Conservation (phyloP, 345 rosid genomes). For the Pugionium cornutum region DNA sequence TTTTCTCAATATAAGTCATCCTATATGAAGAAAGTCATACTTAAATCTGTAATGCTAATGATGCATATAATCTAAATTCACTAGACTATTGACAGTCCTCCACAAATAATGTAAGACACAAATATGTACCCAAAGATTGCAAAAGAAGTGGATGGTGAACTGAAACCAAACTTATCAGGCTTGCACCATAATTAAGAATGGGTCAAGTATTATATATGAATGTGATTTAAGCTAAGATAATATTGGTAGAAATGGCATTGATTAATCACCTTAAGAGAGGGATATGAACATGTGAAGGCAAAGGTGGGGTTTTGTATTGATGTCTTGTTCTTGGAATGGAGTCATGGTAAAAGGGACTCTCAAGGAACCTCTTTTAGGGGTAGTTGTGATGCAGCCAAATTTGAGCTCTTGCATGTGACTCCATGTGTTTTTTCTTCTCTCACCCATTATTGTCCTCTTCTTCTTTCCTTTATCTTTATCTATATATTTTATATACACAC, state of each 20-base stretch:
- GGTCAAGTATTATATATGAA: no score
- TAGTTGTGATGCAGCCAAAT: constrained; percentile 47
- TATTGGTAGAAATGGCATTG: neutral
- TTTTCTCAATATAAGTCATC: neutral
- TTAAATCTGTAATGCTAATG: no score
- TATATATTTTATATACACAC: neutral
- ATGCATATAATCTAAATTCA: no score
- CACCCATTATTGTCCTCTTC: constrained; percentile 32
- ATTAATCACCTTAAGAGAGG: neutral
- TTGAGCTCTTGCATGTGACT: constrained; percentile 44
- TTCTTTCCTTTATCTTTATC: neutral
- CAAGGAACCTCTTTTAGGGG: constrained; percentile 36
- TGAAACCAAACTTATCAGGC: no score
- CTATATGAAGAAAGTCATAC: neutral
- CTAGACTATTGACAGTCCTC: no score
- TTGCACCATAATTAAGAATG: no score
- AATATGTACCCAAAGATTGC: no score
- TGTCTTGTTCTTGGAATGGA: constrained; percentile 44
- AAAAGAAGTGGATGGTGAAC: no score
- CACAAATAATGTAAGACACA: no score
- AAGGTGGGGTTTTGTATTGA: constrained; percentile 43
- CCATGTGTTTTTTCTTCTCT: constrained; percentile 44
- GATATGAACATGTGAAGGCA: constrained; percentile 41
- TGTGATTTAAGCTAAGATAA: no score
- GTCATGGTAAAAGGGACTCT: constrained; percentile 41